Evolutionary conservation across 2,329 filamentous ascomycete genomes (phyloP), one percentile per base, ranked within the genome.

Genomic region (Orbilia ellipsospora): DNA sequence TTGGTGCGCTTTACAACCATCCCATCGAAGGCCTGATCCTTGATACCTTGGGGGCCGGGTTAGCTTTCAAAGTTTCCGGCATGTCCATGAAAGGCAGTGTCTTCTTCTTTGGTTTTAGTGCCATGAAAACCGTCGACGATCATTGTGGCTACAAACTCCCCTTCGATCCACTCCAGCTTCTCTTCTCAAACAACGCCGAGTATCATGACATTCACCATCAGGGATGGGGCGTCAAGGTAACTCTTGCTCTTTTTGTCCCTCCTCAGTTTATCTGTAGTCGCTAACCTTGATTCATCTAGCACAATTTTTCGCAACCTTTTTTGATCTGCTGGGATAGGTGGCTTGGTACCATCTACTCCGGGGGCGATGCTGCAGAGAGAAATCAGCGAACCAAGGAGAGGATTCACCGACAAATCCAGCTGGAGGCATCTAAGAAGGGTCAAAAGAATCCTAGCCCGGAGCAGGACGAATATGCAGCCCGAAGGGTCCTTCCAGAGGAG

Each of bases 161-260:
- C 0, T 98, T 91, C 89, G 95, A 99, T 82, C 94, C 94, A 1
- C 85, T 98, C 64, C 94, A 97, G 85, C 90, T 91, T 81, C 86
- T 98, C 76, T 96, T 94, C 52, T 91, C 91, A 82, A 98, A 99
- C 86, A 97, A 98, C 79, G 94, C 95, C 26, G 90, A 90, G 42
- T 99, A 98, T 83, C 95, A 99, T 81, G 95, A 99, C 81, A 94
- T 99, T 73, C 95, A 99, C 83, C 95, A 99, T 84, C 95, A 99
- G 84, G 96, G 92, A 83, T 98, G 94, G 94, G 95, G 95, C 69
- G 97, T 99, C 86, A 99, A 98, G 80, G 85, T 83, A 59, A 84
- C 60, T 13, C 5, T 36, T 36, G 5, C 10, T 36, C 10, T 36
- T 36, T 36, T 36, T 7, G 31, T 36, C 5, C 5, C 31, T 10